A percentile compares a stretch with the other conserved stretches of the same genome.
Conservation (phyloP, 2,329 filamentous ascomycete genomes). For the Aspergillus ochraceus region DNA sequence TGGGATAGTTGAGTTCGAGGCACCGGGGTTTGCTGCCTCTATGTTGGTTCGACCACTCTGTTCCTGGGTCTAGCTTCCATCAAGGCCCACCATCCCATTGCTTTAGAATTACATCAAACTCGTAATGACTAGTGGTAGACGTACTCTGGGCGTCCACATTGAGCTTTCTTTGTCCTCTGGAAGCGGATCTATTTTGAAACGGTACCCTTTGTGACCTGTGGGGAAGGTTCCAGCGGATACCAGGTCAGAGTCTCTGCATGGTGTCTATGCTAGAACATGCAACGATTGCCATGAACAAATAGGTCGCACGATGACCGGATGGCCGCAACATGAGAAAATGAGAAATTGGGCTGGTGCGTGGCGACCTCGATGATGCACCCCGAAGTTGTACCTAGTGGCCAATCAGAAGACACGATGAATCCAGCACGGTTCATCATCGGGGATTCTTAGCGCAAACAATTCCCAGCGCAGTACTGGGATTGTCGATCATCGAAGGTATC, state of each 20-base stretch:
- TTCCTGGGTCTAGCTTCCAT: not conserved
- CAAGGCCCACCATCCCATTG: not conserved
- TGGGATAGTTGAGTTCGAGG: not conserved
- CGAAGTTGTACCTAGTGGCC: not conserved
- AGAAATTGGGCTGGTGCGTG: not conserved
- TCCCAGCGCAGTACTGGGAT: not conserved
- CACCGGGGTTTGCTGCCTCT: not conserved
- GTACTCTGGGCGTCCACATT: not conserved
- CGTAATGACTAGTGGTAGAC: not conserved
- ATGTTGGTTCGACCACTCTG: not conserved
- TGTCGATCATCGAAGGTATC: too few species aligned
- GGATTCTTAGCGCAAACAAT: not conserved
- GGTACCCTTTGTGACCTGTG: too few species aligned
- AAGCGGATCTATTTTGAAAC: too few species aligned
- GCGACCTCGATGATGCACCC: not conserved
- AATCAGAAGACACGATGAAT: not conserved
- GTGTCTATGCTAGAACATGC: too few species aligned
- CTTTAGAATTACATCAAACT: not conserved
- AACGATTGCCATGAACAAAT: too few species aligned
- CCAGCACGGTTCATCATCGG: not conserved
- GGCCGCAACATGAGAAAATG: too few species aligned
- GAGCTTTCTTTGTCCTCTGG: not conserved
- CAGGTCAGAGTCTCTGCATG: too few species aligned
- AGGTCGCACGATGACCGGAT: too few species aligned
- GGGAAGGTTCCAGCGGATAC: too few species aligned